A percentile compares a stretch with the other conserved stretches of the same genome.
Conservation (phyloP, 108 stramenopile species). For the Mediolabrus comicus region DNA sequence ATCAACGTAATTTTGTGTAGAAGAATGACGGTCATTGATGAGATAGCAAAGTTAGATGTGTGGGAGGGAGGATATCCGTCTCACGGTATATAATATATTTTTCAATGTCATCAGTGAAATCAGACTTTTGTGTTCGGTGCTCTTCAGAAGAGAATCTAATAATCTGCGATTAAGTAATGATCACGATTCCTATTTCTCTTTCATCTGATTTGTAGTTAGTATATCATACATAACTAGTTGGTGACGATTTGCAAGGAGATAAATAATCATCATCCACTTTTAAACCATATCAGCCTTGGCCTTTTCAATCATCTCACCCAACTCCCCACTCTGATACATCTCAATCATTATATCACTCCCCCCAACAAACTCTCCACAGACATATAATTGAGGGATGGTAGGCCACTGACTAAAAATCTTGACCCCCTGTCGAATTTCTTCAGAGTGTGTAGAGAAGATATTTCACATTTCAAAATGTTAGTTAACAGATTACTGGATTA, state of each 20-base stretch:
- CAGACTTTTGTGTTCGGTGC: too few relatives aligned
- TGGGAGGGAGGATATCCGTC: too few relatives aligned
- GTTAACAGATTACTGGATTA: too few relatives aligned
- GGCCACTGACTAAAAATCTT: constrained; percentile 93
- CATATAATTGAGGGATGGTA: constrained; percentile 98
- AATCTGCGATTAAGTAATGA: not conserved
- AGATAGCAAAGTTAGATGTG: not conserved
- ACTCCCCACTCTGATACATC: constrained; percentile 86
- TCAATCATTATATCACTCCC: constrained; percentile 94
- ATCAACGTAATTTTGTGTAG: not conserved
- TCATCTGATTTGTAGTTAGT: too few relatives aligned
- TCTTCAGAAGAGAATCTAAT: not conserved
- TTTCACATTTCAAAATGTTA: too few relatives aligned
- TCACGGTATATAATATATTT: too few relatives aligned
- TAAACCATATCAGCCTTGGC: constrained; percentile 54
- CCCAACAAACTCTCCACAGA: constrained; percentile 96
- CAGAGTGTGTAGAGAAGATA: too few relatives aligned
- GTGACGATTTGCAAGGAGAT: too few relatives aligned
- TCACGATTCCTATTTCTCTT: not conserved
- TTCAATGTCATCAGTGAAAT: too few relatives aligned
- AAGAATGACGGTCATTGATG: not conserved
- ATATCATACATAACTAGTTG: too few relatives aligned
- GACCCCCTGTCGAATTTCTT: constrained; percentile 83
- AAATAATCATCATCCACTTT: too few relatives aligned
- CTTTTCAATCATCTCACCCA: constrained; percentile 65